These are phyloP conservation scores for Coffea canephora DNA, from an alignment of 257 asterid species.

Conservation along the genomic window DNA sequence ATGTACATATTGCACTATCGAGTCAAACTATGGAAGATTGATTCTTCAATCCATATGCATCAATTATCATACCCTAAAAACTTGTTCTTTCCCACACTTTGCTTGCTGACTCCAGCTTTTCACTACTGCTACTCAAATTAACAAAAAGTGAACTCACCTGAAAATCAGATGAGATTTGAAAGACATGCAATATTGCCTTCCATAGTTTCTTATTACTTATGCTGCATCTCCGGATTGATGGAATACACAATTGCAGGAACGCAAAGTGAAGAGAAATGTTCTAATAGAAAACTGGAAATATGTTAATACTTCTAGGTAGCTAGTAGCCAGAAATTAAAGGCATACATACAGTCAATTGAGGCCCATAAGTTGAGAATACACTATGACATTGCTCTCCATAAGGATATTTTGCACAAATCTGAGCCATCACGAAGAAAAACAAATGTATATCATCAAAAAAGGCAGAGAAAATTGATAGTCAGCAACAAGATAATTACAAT, in stretches of 20 bases:
- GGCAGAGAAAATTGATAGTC: neutral
- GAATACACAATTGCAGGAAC: neutral
- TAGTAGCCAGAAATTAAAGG: neutral
- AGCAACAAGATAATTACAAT: neutral
- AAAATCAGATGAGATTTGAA: neutral
- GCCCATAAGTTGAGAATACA: constrained; percentile 38
- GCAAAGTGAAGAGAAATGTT: neutral
- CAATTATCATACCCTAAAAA: neutral
- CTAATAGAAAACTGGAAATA: neutral
- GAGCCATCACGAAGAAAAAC: constrained; percentile 7
- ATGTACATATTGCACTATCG: neutral
- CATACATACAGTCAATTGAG: constrained; percentile 45
- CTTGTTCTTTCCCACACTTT: neutral
- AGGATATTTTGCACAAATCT: constrained; percentile 57
- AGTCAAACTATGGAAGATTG: neutral
- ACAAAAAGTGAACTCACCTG: neutral
- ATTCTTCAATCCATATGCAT: neutral
- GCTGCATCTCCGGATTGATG: neutral
- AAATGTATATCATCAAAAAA: neutral
- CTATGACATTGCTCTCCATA: constrained; percentile 52
- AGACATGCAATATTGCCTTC: neutral
- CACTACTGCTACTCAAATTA: neutral
- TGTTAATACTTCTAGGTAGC: no score
- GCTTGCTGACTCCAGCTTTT: neutral
- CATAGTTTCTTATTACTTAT: neutral